Evolutionary conservation across 345 rosid species (phyloP), one percentile per base, ranked within the genome.

Genomic region (Lepidium didymum): DNA sequence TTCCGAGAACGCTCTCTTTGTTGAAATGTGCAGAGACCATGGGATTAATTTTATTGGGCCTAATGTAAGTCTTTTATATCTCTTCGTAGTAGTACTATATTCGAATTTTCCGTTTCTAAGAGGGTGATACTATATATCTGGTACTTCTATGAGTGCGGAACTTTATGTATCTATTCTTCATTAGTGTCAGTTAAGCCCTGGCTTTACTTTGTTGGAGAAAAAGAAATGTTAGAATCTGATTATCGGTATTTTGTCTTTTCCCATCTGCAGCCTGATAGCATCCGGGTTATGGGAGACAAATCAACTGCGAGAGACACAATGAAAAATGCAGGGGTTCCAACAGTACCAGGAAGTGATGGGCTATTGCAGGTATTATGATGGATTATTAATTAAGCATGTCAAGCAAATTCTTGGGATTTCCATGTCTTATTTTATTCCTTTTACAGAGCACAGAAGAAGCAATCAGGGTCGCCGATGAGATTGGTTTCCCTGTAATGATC

Each of bases 281-380:
- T 94, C 79, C 89, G 89, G 60, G 86, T 85, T 42, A 94, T 94
- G 99, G 99, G 99, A 65, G 99, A 94, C 82, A 94, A 94, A 81
- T 68, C 99, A 68, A 90, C 97, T 57, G 97, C 97, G n/a, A 81
- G 99, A 73, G 99, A 90, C 62, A 94, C 99, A 37, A 94, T 90
- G 99, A 94, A 94, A 84, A 90, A 83, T 79, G 97, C 99, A 23
- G 89, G 95, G 62, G 99, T 94, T 71, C 99, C 97, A 14, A 94
- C 99, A 34, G 99, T 94, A 33, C 99, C 99, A 1, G 97, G 99
- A 69, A 94, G 99, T 81, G 99, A 81, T 77, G 99, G 99, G 44
- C 77, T 94, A 69, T 79, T 94, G 77, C 83, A 86, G 96, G 97
- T 90, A 78, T 42, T 36, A 10, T 13, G 16, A 47, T 65, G 69